Evolutionary conservation across 164 flowering plant species (phyloP).

Genomic region (Sedum album): DNA sequence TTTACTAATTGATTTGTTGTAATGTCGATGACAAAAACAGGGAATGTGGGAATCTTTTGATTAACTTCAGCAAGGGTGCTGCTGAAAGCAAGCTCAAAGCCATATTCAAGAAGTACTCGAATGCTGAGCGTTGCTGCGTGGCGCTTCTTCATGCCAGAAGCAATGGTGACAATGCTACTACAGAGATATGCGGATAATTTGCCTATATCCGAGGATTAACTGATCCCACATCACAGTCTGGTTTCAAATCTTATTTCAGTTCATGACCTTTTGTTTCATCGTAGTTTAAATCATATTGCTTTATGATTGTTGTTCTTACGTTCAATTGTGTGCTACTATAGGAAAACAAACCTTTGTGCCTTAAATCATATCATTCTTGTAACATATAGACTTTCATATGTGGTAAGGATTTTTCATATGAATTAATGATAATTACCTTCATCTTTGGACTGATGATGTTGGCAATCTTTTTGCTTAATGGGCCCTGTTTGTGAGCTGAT

Average conservation of each 20-base stretch:
- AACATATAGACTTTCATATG: not conserved
- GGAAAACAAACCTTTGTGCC: not conserved
- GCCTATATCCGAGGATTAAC: not conserved
- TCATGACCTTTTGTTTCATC: not conserved
- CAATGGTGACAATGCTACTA: not conserved
- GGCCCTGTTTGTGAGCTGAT: no score
- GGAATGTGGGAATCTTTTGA: constrained; percentile 33
- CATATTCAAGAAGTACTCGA: constrained; percentile 28
- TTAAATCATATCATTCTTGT: not conserved
- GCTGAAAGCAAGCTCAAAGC: constrained; percentile 31
- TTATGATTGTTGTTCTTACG: not conserved
- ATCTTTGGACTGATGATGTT: no score
- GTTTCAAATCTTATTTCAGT: not conserved
- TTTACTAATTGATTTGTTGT: not conserved
- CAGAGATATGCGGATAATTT: constrained; percentile 8
- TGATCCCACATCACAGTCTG: not conserved
- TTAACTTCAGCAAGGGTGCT: constrained; percentile 21
- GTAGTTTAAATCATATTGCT: not conserved
- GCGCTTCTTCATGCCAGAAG: constrained; percentile 27
- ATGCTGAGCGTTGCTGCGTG: constrained; percentile 23
- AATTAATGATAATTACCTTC: no score
- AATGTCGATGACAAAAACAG: constrained; percentile 13
- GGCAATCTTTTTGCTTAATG: no score
- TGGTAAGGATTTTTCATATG: no score
- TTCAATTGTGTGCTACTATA: not conserved